Evolutionary conservation across 495 filamentous ascomycete genomes (phyloP).

Genomic region (Bryoglossum gracile): DNA sequence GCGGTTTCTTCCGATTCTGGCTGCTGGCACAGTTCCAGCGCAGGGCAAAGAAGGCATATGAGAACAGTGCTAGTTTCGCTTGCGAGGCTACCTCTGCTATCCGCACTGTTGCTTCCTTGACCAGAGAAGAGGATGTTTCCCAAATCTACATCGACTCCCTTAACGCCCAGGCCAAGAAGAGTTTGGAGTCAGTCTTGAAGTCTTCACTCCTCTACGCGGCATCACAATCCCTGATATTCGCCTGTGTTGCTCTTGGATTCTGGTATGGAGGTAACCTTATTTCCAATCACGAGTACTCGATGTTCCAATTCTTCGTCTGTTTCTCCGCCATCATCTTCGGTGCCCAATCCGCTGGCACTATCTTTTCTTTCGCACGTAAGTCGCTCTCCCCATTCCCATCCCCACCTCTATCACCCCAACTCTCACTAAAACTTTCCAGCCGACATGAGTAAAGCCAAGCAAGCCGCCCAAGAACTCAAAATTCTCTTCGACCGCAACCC

Average conservation of each 20-base stretch:
- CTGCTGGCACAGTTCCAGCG: conserved; percentile 70
- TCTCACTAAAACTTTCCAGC: conserved; percentile 27
- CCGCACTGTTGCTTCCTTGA: conserved; percentile 86
- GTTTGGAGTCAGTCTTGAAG: conserved; percentile 56
- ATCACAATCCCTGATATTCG: conserved; percentile 73
- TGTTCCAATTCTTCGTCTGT: conserved; percentile 81
- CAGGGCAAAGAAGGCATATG: conserved; percentile 63
- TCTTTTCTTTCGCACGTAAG: conserved; percentile 69
- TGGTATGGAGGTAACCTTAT: conserved; percentile 88
- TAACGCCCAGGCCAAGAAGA: conserved; percentile 50
- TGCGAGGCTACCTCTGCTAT: conserved; percentile 89
- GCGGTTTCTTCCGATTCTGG: conserved; percentile 82
- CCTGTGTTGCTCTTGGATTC: conserved; percentile 82
- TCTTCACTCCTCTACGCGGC: conserved; percentile 70
- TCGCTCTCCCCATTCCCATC: neutral
- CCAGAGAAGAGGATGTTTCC: conserved; percentile 75
- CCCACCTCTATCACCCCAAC: conserved; percentile 13
- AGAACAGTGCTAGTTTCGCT: conserved; percentile 70
- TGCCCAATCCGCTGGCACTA: conserved; percentile 75
- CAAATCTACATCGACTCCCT: conserved; percentile 63
- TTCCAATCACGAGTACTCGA: conserved; percentile 55
- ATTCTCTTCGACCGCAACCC: conserved; percentile 72
- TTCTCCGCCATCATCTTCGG: conserved; percentile 76
- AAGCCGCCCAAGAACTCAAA: conserved; percentile 69
- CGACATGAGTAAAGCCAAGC: conserved; percentile 84